Percentiles rank a stretch among this genome's conserved stretches.
phyloP scores from a whole-genome alignment of 2,329 filamentous ascomycete genomes.

The Eutypella sp. region DNA sequence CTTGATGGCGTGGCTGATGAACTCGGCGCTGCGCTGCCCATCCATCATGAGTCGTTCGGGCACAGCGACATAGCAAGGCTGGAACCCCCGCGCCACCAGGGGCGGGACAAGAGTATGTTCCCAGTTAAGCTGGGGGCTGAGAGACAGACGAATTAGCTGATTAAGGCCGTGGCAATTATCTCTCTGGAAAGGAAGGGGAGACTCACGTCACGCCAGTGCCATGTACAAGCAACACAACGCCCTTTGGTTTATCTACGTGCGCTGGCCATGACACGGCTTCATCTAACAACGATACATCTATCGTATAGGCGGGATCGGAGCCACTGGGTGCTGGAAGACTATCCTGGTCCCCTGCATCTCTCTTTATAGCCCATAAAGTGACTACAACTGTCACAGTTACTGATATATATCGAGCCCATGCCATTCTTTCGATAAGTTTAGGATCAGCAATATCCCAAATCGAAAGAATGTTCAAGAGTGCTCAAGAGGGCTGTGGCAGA shows the following conservation, averaged over 20 bases:
- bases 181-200: not conserved
- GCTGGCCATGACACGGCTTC: conserved; percentile 1
- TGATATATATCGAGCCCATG: not conserved
- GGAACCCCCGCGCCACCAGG: conserved; percentile 1
- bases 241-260: not conserved
- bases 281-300: conserved; percentile 1
- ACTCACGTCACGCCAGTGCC: conserved; percentile 4
- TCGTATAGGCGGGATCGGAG: not conserved
- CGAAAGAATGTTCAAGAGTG: not conserved
- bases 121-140: conserved; percentile 2
- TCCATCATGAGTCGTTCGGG: not conserved
- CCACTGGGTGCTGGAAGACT: not conserved
- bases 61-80: conserved; percentile 1
- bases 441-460: not conserved
- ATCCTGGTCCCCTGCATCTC: not conserved
- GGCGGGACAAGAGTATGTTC: conserved; percentile 1
- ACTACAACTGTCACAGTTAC: not conserved
- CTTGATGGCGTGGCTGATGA: not conserved
- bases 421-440: not conserved
- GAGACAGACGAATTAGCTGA: not conserved
- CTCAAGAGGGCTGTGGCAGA: not conserved
- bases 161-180: not conserved
- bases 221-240: conserved; percentile 3
- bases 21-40: conserved; percentile 2
- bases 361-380: not conserved